A percentile compares a stretch with the other conserved stretches of the same genome.
phyloP scores from a whole-genome alignment of 148 eudicot species.

The Camellia lanceoleosa region DNA sequence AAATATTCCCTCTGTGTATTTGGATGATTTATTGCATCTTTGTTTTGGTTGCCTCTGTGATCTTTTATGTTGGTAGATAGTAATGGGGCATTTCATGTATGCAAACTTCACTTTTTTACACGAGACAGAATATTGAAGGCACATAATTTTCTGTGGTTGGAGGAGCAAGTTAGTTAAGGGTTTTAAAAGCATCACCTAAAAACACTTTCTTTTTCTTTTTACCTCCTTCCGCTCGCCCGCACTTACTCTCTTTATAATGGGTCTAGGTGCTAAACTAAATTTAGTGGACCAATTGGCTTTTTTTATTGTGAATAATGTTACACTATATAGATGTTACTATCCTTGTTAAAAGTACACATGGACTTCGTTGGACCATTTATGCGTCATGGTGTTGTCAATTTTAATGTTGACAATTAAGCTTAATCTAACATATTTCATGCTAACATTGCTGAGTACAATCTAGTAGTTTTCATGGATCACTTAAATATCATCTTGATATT shows the following conservation, averaged over 20 bases:
- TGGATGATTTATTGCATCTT: not conserved
- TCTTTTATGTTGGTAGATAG: not conserved
- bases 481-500: too few species aligned
- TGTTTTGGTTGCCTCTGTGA: not conserved
- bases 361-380: not conserved
- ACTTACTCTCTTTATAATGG: not conserved
- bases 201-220: too few species aligned
- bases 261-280: not conserved
- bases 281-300: not conserved
- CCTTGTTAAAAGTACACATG: not conserved
- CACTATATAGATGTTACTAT: not conserved
- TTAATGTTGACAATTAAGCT: not conserved
- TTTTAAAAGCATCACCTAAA: not conserved
- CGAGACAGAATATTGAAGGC: not conserved
- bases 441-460: not conserved
- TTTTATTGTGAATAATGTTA: not conserved
- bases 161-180: not conserved
- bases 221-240: not conserved
- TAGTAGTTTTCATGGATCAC: too few species aligned
- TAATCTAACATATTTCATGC: not conserved
- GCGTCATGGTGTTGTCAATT: not conserved
- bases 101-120: not conserved
- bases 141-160: not conserved
- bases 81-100: not conserved
- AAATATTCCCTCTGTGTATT: constrained; percentile 82